Base-by-base conservation (phyloP, 2,329 filamentous ascomycete species). In the Penicillium sp. region DNA sequence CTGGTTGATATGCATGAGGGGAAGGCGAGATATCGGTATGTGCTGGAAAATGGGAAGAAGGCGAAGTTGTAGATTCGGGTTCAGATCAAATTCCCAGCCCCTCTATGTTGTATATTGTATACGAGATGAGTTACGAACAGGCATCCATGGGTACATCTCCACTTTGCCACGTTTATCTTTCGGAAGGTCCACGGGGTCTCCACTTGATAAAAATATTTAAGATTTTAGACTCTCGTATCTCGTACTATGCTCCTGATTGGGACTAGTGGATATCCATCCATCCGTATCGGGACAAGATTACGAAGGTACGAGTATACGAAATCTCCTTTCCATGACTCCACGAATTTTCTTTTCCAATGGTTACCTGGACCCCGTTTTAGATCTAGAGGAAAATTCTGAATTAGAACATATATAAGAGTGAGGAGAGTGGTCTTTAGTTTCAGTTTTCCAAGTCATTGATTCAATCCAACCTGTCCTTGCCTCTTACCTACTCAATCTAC, bases 1-100 rank as follows among this genome's bases (percentile, higher is more conserved):
- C 64, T 80, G 56, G 68, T 64, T 36, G 78, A 80, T 68, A 76
- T 80, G 75, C 70, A 77, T 64, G 71, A 64, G 36, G 75, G 76
- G 2, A 79, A 76, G 64, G 76, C 78, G 55, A 71, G 78, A 53
- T 80, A 79, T 70, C 65, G 78, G 29, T 80, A 76, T 70, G 77
- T 79, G 25, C 58, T 80, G 61, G 69, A 75, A 13, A 80, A 80
- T 68, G 68, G 72, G 44, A 55, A 58, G 2, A 60, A 67, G 56
- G 66, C 70, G 31, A 75, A 68, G 50, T 43, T 76, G 55, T 75
- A 52, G 21, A 11, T 11, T 21, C 10, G 2, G 21, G 19, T 25
- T 11, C 2, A 2, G 21, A n/a, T 7, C 3, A 4, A 16, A 25
- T 25, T 25, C 1, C 15, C 15, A 25, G 13, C 40, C 40, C n/a